phyloP scores from a whole-genome alignment of 108 stramenopile species.

The Conticribra weissflogii region DNA sequence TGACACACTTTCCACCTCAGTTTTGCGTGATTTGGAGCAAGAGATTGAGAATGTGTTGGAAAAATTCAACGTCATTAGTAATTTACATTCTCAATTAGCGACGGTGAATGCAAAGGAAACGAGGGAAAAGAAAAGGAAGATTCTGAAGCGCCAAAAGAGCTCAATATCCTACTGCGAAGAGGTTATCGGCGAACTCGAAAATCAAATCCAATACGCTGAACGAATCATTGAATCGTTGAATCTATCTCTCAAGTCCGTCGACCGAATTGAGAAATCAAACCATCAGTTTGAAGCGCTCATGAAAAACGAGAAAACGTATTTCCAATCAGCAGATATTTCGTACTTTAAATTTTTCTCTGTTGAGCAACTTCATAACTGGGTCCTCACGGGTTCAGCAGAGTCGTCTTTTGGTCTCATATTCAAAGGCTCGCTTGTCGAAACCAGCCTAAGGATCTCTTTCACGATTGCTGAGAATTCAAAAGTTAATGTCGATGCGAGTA shows the following conservation, averaged over 20 bases:
- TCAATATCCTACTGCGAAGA: constrained; percentile 32
- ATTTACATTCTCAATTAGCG: constrained; percentile 33
- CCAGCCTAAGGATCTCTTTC: constrained; percentile 42
- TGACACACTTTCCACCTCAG: constrained; percentile 19
- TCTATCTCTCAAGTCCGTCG: constrained; percentile 4
- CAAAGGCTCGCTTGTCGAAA: constrained; percentile 30
- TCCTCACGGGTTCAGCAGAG: constrained; percentile 34
- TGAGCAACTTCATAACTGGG: constrained; percentile 58
- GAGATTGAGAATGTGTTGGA: constrained; percentile 11
- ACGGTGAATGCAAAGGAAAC: constrained; percentile 26
- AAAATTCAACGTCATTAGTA: constrained; percentile 26
- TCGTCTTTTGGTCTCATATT: constrained; percentile 35
- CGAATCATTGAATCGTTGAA: constrained; percentile 16
- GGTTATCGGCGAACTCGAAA: constrained; percentile 44
- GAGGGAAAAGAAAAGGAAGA: constrained; percentile 39
- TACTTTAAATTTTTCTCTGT: constrained; percentile 54
- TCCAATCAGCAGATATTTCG: constrained; percentile 35
- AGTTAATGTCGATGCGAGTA: constrained; percentile 21
- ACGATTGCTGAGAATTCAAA: constrained; percentile 17
- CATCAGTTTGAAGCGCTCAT: constrained; percentile 25
- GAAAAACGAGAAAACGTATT: constrained; percentile 2
- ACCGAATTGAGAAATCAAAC: constrained; percentile 17
- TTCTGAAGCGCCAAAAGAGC: constrained; percentile 33
- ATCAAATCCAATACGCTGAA: constrained; percentile 35
- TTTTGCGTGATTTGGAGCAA: constrained; percentile 18